Percentiles rank a stretch among this genome's conserved stretches.
phyloP scores from a whole-genome alignment of 1,139 yeast genomes.

The Casaregolazyma lundiana region DNA sequence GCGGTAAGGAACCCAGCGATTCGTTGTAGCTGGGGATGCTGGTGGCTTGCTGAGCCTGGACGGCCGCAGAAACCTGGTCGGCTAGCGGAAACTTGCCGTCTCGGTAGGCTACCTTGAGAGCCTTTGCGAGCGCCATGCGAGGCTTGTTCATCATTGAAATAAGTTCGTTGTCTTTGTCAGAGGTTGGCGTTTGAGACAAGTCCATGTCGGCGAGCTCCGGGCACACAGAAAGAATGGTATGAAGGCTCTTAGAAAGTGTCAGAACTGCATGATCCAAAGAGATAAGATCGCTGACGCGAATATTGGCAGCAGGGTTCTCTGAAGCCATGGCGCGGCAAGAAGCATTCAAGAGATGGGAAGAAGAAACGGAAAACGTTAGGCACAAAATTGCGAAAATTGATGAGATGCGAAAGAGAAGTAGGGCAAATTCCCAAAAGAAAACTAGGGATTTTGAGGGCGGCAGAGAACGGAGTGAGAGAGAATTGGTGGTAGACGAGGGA shows the following conservation, averaged over 20 bases:
- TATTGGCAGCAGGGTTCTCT: not conserved
- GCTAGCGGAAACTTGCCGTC: conserved; percentile 45
- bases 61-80: conserved; percentile 34
- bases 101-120: conserved; percentile 51
- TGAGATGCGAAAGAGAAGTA: not conserved
- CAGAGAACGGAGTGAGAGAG: too few species aligned
- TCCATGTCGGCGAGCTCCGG: conserved; percentile 46
- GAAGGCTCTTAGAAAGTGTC: conserved; percentile 49
- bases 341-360: not conserved
- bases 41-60: conserved; percentile 3
- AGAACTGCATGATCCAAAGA: conserved; percentile 48
- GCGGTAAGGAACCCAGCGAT: not conserved
- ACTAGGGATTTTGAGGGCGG: too few species aligned
- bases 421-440: not conserved
- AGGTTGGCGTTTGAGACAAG: conserved; percentile 25
- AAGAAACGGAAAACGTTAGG: not conserved
- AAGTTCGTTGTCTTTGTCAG: conserved; percentile 32
- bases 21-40: not conserved
- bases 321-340: not conserved
- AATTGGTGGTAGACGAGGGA: too few species aligned
- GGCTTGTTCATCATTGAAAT: conserved; percentile 44
- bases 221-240: conserved; percentile 48
- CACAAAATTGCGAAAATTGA: not conserved
- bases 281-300: conserved; percentile 30
- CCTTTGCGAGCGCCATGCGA: conserved; percentile 55